Percentiles rank a stretch among this genome's conserved stretches.
Conservation (phyloP, 257 asterid species). For the Handroanthus guayacan region DNA sequence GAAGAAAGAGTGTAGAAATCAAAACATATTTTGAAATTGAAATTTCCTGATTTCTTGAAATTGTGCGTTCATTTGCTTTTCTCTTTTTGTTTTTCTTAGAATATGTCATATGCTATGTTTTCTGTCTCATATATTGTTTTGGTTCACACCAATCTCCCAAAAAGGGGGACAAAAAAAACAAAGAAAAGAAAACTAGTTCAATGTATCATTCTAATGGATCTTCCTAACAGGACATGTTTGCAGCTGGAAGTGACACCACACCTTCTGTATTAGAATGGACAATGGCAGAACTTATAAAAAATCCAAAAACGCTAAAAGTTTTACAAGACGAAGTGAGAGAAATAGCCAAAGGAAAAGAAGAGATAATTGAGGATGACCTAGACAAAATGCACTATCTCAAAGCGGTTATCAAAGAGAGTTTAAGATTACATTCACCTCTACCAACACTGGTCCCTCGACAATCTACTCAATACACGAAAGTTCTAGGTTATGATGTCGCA, state of each 20-base stretch:
- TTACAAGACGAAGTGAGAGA: slow-evolving; percentile 47
- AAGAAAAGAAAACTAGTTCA: too few relatives aligned
- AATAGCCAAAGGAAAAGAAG: slow-evolving; percentile 26
- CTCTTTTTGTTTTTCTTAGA: too few relatives aligned
- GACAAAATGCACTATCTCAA: slow-evolving; percentile 56
- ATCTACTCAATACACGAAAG: slow-evolving; percentile 46
- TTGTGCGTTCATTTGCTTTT: too few relatives aligned
- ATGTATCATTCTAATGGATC: too few relatives aligned
- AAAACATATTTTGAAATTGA: neutral
- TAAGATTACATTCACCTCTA: slow-evolving; percentile 50
- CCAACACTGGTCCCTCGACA: slow-evolving; percentile 55
- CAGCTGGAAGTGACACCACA: slow-evolving; percentile 62
- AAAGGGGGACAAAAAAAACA: too few relatives aligned
- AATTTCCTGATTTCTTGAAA: too few relatives aligned
- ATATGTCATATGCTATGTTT: too few relatives aligned
- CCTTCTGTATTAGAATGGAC: slow-evolving; percentile 46
- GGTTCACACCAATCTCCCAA: too few relatives aligned
- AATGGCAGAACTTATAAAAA: slow-evolving; percentile 53
- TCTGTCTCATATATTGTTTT: too few relatives aligned
- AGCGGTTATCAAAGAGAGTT: slow-evolving; percentile 53
- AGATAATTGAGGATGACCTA: slow-evolving; percentile 45
- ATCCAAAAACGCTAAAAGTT: slow-evolving; percentile 41
- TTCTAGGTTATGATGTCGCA: slow-evolving; percentile 51
- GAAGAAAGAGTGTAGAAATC: too few relatives aligned
- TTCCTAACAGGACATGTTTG: slow-evolving; percentile 52